Evolutionary conservation across 2,329 filamentous ascomycete genomes (phyloP).

Genomic region (Paraphoma sp.): DNA sequence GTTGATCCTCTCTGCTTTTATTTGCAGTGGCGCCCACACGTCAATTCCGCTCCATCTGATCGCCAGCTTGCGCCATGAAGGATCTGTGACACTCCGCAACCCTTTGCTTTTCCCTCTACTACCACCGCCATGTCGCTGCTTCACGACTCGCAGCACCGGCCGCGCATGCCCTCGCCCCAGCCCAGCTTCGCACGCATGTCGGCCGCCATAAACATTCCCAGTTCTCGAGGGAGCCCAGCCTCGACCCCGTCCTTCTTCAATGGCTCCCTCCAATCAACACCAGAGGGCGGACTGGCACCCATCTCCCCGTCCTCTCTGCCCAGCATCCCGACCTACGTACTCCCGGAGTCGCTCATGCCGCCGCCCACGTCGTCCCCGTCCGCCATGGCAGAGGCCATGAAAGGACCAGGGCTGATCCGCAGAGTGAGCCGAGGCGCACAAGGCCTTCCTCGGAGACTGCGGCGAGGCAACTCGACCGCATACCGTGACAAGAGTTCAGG

Average conservation of each 20-base stretch:
- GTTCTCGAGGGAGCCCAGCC: slow-evolving; percentile 50
- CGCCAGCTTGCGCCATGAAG: slow-evolving; percentile 34
- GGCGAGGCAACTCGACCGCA: slow-evolving; percentile 75
- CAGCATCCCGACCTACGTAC: slow-evolving; percentile 63
- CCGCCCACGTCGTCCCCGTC: slow-evolving; percentile 53
- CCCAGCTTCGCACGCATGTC: slow-evolving; percentile 39
- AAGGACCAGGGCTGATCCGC: slow-evolving; percentile 76
- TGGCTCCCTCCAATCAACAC: slow-evolving; percentile 71
- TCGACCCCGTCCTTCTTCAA: slow-evolving; percentile 52
- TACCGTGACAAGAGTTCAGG: slow-evolving; percentile 88
- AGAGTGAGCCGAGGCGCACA: slow-evolving; percentile 82
- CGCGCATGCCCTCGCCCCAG: slow-evolving; percentile 42
- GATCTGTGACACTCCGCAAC: slow-evolving; percentile 22
- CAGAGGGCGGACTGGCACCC: slow-evolving; percentile 64
- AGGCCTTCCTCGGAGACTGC: slow-evolving; percentile 71
- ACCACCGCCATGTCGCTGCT: slow-evolving; percentile 31
- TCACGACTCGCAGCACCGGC: slow-evolving; percentile 38
- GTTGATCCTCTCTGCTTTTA: slow-evolving; percentile 37
- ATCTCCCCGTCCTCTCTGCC: slow-evolving; percentile 59
- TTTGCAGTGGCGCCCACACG: slow-evolving; percentile 32
- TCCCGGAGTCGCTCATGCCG: slow-evolving; percentile 74
- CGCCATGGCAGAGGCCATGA: slow-evolving; percentile 69
- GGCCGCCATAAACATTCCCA: slow-evolving; percentile 43
- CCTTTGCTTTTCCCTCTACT: slow-evolving; percentile 15
- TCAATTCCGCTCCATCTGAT: slow-evolving; percentile 21